Conservation (phyloP, 495 filamentous ascomycete genomes). For the Hypoxylon intermedium region DNA sequence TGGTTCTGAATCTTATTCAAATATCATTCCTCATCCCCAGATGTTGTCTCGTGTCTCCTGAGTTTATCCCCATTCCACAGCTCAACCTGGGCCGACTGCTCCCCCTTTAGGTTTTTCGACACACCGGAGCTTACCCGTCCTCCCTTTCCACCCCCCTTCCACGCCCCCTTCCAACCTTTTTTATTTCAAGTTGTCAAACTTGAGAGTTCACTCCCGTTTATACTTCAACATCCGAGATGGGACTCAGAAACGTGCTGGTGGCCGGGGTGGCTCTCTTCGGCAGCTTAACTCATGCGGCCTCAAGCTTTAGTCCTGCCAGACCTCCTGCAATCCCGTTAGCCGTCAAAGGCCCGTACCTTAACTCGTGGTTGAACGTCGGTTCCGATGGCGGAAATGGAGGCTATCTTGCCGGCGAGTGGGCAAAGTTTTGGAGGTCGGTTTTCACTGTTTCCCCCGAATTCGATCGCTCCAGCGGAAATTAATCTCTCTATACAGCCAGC, state of each 20-base stretch:
- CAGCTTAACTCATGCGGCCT: slow-evolving; percentile 40
- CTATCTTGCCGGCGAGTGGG: slow-evolving; percentile 72
- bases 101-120: slow-evolving; percentile 28
- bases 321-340: slow-evolving; percentile 82
- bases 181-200: slow-evolving; percentile 18
- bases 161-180: slow-evolving; percentile 19
- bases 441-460: slow-evolving; percentile 50
- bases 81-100: neutral
- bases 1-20: slow-evolving; percentile 33
- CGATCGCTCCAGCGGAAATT: slow-evolving; percentile 60
- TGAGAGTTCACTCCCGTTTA: slow-evolving; percentile 20
- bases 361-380: slow-evolving; percentile 74
- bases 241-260: slow-evolving; percentile 31
- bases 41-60: slow-evolving; percentile 21
- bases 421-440: slow-evolving; percentile 56
- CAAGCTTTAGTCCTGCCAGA: slow-evolving; percentile 56
- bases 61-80: slow-evolving; percentile 22
- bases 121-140: slow-evolving; percentile 24
- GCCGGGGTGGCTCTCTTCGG: slow-evolving; percentile 39
- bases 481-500: slow-evolving; percentile 67
- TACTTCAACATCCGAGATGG: slow-evolving; percentile 37
- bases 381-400: slow-evolving; percentile 74
- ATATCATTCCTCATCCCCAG: slow-evolving; percentile 30
- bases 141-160: slow-evolving; percentile 5
- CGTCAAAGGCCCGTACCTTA: slow-evolving; percentile 84